phyloP scores from a whole-genome alignment of 768 basidiomycete genomes.

The Hygrocybe punicea region DNA sequence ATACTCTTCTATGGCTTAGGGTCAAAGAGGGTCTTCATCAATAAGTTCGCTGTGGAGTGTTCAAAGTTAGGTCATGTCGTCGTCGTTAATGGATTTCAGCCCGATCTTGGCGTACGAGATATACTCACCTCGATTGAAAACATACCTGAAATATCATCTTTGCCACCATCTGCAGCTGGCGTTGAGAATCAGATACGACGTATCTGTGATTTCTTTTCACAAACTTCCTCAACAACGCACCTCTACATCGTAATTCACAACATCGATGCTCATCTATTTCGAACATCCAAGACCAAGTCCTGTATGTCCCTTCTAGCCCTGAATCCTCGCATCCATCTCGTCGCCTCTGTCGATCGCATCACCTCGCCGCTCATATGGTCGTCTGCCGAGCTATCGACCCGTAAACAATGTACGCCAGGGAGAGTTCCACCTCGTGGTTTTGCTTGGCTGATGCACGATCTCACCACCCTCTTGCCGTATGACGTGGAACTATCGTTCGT shows the following conservation, averaged over 20 bases:
- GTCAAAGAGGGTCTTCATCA: conserved; percentile 75
- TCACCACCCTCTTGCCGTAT: conserved; percentile 82
- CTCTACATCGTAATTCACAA: conserved; percentile 86
- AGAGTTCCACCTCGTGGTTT: conserved; percentile 44
- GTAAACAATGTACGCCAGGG: conserved; percentile 39
- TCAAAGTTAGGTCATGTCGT: conserved; percentile 66
- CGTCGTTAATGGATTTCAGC: conserved; percentile 75
- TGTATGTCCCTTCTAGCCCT: conserved; percentile 70
- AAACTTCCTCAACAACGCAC: conserved; percentile 36
- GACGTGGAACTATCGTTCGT: conserved; percentile 69
- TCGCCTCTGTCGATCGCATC: conserved; percentile 84
- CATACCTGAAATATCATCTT: conserved; percentile 40
- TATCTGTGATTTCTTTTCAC: conserved; percentile 61
- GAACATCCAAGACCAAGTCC: conserved; percentile 58
- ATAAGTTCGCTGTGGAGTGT: conserved; percentile 67
- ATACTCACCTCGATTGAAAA: conserved; percentile 59
- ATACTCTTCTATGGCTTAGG: conserved; percentile 86
- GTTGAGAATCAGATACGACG: conserved; percentile 62
- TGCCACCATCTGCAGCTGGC: conserved; percentile 38
- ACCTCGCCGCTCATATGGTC: conserved; percentile 83
- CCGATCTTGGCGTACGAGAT: conserved; percentile 64
- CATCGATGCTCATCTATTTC: conserved; percentile 74
- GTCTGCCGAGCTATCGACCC: conserved; percentile 56
- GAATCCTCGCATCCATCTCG: conserved; percentile 72
- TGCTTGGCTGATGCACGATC: conserved; percentile 84